Conservation (phyloP, 306 rosid genomes). For the Dalbergia cultrata region DNA sequence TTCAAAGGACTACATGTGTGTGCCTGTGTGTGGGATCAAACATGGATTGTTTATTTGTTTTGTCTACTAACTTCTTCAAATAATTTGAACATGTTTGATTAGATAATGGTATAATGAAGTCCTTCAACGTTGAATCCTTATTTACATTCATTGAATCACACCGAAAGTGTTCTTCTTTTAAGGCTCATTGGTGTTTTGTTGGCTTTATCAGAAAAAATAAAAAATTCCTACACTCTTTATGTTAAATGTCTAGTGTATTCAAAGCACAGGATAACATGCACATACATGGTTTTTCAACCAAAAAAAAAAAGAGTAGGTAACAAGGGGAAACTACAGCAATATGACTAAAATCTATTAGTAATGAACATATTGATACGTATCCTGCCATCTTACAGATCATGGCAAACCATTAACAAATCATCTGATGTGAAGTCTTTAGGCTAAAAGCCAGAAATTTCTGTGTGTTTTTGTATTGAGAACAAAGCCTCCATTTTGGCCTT, state of each 20-base stretch:
- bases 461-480: slow-evolving; percentile 86
- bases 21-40: background rate
- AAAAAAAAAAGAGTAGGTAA: background rate
- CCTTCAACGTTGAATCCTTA: background rate
- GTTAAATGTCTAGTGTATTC: slow-evolving; percentile 15
- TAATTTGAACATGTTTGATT: no score
- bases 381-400: background rate
- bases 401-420: background rate
- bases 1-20: background rate
- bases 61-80: background rate
- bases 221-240: background rate
- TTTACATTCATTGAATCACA: no score
- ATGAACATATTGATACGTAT: slow-evolving; percentile 37
- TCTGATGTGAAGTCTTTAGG: slow-evolving; percentile 47
- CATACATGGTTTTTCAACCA: slow-evolving; percentile 25
- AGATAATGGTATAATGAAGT: background rate
- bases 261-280: slow-evolving; percentile 23
- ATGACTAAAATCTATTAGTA: slow-evolving; percentile 25
- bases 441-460: slow-evolving; percentile 91
- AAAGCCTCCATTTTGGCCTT: slow-evolving; percentile 83
- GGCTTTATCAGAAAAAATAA: background rate
- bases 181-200: background rate
- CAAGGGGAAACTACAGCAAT: slow-evolving; percentile 7
- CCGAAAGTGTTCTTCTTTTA: background rate
- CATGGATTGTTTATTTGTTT: background rate